Conservation (phyloP, 768 basidiomycete species). For the Nidularia pulvinata region DNA sequence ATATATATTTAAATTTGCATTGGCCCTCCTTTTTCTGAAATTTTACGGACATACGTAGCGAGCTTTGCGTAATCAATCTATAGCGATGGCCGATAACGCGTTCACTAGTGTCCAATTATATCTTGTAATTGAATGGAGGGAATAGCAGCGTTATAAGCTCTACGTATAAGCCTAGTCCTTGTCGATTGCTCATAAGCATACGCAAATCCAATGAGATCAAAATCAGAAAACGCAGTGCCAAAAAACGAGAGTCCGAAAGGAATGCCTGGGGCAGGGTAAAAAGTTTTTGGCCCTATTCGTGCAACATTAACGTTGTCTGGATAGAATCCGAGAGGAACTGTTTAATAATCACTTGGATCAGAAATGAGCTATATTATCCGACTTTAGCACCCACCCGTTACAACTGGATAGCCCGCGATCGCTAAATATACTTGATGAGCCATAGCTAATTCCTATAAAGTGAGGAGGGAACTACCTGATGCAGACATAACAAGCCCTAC, state of each 20-base stretch:
- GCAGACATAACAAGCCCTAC: neutral
- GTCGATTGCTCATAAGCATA: constrained; percentile 71
- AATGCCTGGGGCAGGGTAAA: constrained; percentile 52
- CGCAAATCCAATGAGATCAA: constrained; percentile 52
- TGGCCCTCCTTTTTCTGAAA: too few relatives aligned
- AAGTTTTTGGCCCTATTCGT: constrained; percentile 33
- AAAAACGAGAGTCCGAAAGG: constrained; percentile 65
- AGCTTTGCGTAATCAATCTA: too few relatives aligned
- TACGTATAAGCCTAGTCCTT: constrained; percentile 42
- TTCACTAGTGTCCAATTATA: neutral
- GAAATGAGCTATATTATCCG: too few relatives aligned
- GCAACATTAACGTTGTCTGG: constrained; percentile 39
- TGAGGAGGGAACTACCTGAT: neutral
- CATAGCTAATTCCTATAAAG: neutral
- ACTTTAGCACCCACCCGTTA: constrained; percentile 60
- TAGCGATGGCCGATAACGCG: neutral
- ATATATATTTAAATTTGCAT: too few relatives aligned
- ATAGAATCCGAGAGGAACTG: constrained; percentile 62
- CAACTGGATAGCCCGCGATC: constrained; percentile 65
- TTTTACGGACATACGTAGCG: too few relatives aligned
- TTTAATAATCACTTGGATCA: neutral
- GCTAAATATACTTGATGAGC: constrained; percentile 28
- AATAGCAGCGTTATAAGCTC: constrained; percentile 50
- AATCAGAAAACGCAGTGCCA: constrained; percentile 62
- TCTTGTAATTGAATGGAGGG: constrained; percentile 23